A percentile compares a stretch with the other conserved stretches of the same genome.
Evolutionary conservation across 306 rosid species (phyloP).

Genomic region (Fragaria iinumae): DNA sequence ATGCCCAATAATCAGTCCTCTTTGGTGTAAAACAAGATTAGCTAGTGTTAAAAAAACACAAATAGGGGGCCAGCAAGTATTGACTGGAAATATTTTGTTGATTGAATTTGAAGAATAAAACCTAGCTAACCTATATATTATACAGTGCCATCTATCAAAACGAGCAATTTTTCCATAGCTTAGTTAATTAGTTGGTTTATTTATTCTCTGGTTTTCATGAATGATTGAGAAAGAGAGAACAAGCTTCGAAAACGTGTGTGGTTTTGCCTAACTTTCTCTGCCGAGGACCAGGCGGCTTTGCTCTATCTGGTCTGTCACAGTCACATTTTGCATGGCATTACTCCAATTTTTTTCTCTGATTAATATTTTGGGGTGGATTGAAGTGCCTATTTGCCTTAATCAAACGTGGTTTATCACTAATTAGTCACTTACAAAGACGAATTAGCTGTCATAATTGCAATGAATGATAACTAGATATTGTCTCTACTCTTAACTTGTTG

Average conservation of each 20-base stretch:
- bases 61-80: not conserved
- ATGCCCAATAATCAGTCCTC: not conserved
- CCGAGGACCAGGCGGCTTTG: conserved; percentile 33
- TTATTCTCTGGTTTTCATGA: not conserved
- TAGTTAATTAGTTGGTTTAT: not conserved
- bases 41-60: not conserved
- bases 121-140: not conserved
- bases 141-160: not conserved
- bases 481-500: not conserved
- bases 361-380: not conserved
- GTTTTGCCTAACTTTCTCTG: conserved; percentile 23
- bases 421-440: not conserved
- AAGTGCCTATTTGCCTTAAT: conserved; percentile 5
- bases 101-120: not conserved
- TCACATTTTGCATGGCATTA: conserved; percentile 25
- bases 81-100: conserved; percentile 16
- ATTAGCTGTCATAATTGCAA: not conserved
- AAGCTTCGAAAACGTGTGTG: not conserved
- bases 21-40: conserved; percentile 6
- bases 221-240: not conserved
- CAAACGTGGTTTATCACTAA: not conserved
- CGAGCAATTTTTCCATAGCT: not conserved
- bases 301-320: not conserved
- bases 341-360: not conserved
- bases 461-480: not conserved